A percentile compares a stretch with the other conserved stretches of the same genome.
These are phyloP conservation scores for Cercospora nicotianae DNA, from an alignment of 2,329 filamentous ascomycete genomes.

Conservation along the genomic window DNA sequence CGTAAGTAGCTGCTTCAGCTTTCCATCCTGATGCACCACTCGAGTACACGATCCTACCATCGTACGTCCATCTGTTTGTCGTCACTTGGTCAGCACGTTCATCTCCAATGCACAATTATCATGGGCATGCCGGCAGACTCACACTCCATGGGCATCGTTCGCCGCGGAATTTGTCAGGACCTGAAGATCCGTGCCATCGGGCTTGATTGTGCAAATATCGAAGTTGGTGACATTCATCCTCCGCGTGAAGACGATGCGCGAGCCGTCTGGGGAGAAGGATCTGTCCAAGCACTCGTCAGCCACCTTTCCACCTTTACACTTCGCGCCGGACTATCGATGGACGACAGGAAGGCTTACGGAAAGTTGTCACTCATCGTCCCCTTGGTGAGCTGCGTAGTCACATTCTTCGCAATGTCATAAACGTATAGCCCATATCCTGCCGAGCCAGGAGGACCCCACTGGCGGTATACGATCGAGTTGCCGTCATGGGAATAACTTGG, in stretches of 20 bases:
- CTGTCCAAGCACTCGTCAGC: background rate
- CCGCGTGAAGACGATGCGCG: conserved; percentile 11
- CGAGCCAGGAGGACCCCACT: conserved; percentile 1
- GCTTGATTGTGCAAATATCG: conserved; percentile 10
- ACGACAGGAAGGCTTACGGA: background rate
- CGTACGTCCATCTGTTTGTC: conserved; percentile 6
- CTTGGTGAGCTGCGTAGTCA: background rate
- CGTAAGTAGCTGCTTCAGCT: conserved; percentile 7
- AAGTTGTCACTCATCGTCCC: conserved; percentile 8
- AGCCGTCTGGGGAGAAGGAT: conserved; percentile 13
- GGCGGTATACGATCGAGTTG: conserved; percentile 3
- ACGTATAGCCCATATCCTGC: background rate
- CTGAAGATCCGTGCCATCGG: conserved; percentile 12
- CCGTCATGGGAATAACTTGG: conserved; percentile 10
- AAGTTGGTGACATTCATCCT: conserved; percentile 8
- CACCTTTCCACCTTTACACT: background rate
- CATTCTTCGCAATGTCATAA: conserved; percentile 6
- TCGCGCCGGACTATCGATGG: background rate
- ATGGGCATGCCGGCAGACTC: background rate
- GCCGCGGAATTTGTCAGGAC: background rate
- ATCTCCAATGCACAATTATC: background rate
- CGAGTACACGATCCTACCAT: conserved; percentile 7
- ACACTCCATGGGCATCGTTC: conserved; percentile 9
- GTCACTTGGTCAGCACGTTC: background rate
- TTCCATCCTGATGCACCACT: conserved; percentile 9